Percentiles rank a stretch among this genome's conserved stretches.
phyloP scores from a whole-genome alignment of 129 eudicot genomes.

The Chrysanthemum makinoi region DNA sequence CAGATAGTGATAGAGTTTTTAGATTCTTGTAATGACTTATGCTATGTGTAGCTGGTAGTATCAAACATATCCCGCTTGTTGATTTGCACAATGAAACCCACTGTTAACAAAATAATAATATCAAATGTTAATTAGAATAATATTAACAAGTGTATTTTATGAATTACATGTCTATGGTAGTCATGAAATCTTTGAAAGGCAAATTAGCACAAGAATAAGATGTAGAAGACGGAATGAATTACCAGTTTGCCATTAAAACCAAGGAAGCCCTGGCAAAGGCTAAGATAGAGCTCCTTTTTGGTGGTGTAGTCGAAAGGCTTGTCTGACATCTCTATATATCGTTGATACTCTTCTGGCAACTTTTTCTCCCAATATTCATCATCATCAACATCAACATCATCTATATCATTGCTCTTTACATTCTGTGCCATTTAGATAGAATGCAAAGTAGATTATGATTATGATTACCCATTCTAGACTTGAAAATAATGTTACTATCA shows the following conservation, averaged over 20 bases:
- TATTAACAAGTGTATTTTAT: too few species aligned
- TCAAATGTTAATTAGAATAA: neutral
- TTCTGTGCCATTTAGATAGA: neutral
- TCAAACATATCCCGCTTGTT: too few species aligned
- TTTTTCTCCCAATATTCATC: constrained; percentile 3
- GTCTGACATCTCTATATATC: neutral
- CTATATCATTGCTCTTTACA: neutral
- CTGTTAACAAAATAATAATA: neutral
- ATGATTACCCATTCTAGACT: neutral
- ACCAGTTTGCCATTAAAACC: neutral
- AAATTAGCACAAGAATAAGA: neutral
- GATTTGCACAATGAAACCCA: too few species aligned
- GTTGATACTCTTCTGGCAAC: neutral
- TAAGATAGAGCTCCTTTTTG: constrained; percentile 2
- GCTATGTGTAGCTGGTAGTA: too few species aligned
- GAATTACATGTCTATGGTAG: too few species aligned
- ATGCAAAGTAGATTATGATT: neutral
- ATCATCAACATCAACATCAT: neutral
- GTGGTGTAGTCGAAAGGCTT: neutral
- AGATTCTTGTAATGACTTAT: too few species aligned
- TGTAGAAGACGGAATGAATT: neutral
- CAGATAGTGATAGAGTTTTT: too few species aligned
- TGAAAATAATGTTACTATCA: neutral
- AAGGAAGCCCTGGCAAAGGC: neutral
- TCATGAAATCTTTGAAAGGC: neutral